Conservation (phyloP, 116 monocot genomes). For the Dioscorea cayenensis region DNA sequence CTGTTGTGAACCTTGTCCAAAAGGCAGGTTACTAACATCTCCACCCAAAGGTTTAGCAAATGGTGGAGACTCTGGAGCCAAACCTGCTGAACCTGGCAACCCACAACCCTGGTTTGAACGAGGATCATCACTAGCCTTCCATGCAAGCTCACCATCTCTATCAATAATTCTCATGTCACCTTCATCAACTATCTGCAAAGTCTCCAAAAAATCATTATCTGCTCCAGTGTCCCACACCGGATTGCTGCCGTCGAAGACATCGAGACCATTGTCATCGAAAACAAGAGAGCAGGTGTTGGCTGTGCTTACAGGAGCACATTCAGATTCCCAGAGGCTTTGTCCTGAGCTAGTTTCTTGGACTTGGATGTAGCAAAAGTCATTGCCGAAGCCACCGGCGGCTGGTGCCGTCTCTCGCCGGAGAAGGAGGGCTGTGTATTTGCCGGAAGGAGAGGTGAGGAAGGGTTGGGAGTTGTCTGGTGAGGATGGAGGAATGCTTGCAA, state of each 20-base stretch:
- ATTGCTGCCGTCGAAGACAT: constrained; percentile 67
- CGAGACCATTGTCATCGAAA: constrained; percentile 51
- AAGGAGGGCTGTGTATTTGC: constrained; percentile 33
- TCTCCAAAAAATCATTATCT: constrained; percentile 24
- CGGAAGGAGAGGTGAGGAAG: constrained; percentile 43
- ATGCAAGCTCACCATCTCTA: constrained; percentile 49
- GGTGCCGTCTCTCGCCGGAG: constrained; percentile 25
- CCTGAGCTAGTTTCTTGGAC: constrained; percentile 21
- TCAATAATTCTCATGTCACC: constrained; percentile 77
- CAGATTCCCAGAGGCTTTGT: constrained; percentile 63
- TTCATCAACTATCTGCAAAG: constrained; percentile 65
- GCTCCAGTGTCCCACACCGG: constrained; percentile 50
- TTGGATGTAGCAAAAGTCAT: constrained; percentile 62
- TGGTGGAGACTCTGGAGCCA: constrained; percentile 35
- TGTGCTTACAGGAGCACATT: constrained; percentile 59
- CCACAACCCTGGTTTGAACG: constrained; percentile 50
- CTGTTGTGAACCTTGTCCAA: constrained; percentile 23
- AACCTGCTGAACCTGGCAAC: constrained; percentile 45
- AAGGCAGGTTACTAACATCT: constrained; percentile 16
- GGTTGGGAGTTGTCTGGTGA: constrained; percentile 10
- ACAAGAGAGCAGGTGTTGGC: constrained; percentile 58
- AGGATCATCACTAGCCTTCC: constrained; percentile 73
- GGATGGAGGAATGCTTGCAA: constrained; percentile 27
- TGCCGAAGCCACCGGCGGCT: constrained; percentile 43
- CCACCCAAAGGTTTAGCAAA: constrained; percentile 44